Evolutionary conservation across 148 eudicot genomes (phyloP).

Genomic region (Rhododendron mucronatum): DNA sequence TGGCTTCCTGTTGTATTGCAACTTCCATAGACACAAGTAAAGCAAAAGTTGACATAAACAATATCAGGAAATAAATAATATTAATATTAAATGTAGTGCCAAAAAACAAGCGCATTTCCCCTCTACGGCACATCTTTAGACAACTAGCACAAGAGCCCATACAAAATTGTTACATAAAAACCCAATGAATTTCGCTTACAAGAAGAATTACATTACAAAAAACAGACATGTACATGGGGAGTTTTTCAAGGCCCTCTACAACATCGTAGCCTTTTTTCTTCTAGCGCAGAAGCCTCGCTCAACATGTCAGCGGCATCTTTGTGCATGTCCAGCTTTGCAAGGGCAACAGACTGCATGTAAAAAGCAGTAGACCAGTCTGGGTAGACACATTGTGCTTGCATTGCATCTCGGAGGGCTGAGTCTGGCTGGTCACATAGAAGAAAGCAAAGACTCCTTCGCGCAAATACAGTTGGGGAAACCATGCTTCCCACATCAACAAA

Average conservation of each 20-base stretch:
- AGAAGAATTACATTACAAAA: neutral
- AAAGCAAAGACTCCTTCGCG: slow-evolving; percentile 77
- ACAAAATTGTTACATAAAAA: neutral
- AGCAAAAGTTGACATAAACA: neutral
- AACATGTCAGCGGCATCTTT: slow-evolving; percentile 92
- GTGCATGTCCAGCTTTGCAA: slow-evolving; percentile 86
- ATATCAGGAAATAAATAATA: neutral
- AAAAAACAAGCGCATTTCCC: no score
- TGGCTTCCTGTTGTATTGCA: neutral
- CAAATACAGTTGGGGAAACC: slow-evolving; percentile 86
- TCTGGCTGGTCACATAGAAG: slow-evolving; percentile 88
- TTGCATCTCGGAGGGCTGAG: slow-evolving; percentile 87
- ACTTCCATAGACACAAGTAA: neutral
- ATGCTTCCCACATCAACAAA: slow-evolving; percentile 84
- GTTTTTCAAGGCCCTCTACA: slow-evolving; percentile 27
- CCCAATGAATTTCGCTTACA: neutral
- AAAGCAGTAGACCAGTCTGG: slow-evolving; percentile 96
- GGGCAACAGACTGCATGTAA: slow-evolving; percentile 91
- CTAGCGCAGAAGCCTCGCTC: slow-evolving; percentile 76
- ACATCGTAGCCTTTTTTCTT: slow-evolving; percentile 54
- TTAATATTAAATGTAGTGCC: no score
- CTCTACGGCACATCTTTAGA: neutral
- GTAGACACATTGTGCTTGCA: slow-evolving; percentile 90
- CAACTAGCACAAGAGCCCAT: neutral
- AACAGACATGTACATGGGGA: neutral